Evolutionary conservation across 2,329 filamentous ascomycete species (phyloP).

Genomic region (Juglanconis juglandina): DNA sequence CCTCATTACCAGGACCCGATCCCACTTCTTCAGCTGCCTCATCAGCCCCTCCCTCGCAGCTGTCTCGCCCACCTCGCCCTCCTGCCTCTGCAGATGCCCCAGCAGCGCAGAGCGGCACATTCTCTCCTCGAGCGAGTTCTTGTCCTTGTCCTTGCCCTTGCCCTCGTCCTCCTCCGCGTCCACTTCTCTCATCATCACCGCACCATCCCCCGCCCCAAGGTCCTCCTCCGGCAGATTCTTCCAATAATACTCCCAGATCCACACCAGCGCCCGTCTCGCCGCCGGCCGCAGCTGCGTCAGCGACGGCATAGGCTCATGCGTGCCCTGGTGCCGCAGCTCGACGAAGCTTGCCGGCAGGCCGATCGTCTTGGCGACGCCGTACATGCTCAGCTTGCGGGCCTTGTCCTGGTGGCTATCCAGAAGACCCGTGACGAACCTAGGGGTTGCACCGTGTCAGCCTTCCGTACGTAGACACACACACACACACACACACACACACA

Average conservation of each 20-base stretch:
- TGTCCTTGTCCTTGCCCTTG: not conserved
- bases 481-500: no score
- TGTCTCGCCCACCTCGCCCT: slow-evolving; percentile 19
- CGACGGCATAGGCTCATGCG: slow-evolving; percentile 81
- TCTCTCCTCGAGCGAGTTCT: slow-evolving; percentile 4
- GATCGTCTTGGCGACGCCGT: slow-evolving; percentile 64
- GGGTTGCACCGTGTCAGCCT: not conserved
- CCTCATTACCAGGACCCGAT: slow-evolving; percentile 25
- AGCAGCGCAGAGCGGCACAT: slow-evolving; percentile 35
- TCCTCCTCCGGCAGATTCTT: slow-evolving; percentile 38
- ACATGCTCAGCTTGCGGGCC: slow-evolving; percentile 68
- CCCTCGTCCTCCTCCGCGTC: slow-evolving; percentile 6
- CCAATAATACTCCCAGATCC: slow-evolving; percentile 94
- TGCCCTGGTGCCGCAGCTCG: slow-evolving; percentile 83
- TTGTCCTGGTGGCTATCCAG: slow-evolving; percentile 70
- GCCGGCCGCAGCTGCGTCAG: slow-evolving; percentile 69
- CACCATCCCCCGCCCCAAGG: not conserved
- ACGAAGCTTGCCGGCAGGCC: slow-evolving; percentile 76
- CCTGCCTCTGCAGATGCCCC: slow-evolving; percentile 35
- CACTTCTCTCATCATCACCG: not conserved
- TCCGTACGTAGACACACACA: no score
- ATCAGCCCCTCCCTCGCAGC: slow-evolving; percentile 18
- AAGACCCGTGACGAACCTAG: slow-evolving; percentile 75
- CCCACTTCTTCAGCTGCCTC: slow-evolving; percentile 27
- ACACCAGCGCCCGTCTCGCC: slow-evolving; percentile 66